Conservation (phyloP, 2,329 filamentous ascomycete genomes). For the Dactylellina sp. region DNA sequence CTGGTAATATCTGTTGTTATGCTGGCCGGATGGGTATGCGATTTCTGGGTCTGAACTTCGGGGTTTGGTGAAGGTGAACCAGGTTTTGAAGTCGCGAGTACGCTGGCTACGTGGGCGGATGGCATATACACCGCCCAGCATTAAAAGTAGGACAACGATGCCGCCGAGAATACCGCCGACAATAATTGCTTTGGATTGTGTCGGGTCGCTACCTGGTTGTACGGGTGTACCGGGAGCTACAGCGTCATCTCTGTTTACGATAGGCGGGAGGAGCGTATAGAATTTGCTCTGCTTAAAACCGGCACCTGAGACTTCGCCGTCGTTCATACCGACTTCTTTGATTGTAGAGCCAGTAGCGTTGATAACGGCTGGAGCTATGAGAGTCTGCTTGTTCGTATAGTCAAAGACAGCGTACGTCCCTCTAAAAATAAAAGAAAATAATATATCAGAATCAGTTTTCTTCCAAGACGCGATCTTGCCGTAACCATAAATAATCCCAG, state of each 20-base stretch:
- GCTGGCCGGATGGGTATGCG: slow-evolving; percentile 29
- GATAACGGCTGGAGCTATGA: slow-evolving; percentile 38
- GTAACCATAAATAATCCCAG: too few relatives aligned
- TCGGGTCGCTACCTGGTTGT: slow-evolving; percentile 30
- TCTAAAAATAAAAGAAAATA: slow-evolving; percentile 10
- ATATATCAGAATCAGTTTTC: neutral
- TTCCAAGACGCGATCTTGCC: neutral
- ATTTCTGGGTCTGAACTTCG: slow-evolving; percentile 37
- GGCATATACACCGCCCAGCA: slow-evolving; percentile 43
- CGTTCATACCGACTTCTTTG: slow-evolving; percentile 36
- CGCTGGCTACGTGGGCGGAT: slow-evolving; percentile 48
- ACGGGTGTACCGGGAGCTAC: slow-evolving; percentile 35
- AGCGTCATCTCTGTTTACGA: slow-evolving; percentile 26
- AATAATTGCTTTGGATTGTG: slow-evolving; percentile 44
- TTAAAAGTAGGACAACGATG: slow-evolving; percentile 31
- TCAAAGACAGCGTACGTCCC: slow-evolving; percentile 51
- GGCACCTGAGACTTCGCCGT: slow-evolving; percentile 17
- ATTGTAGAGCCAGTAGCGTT: slow-evolving; percentile 42
- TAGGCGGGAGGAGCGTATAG: slow-evolving; percentile 13
- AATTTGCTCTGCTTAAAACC: slow-evolving; percentile 16
- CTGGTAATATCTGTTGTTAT: slow-evolving; percentile 36
- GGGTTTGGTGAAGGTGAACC: slow-evolving; percentile 36
- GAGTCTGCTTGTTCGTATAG: slow-evolving; percentile 45
- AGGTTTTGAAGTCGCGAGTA: slow-evolving; percentile 40
- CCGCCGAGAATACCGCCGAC: slow-evolving; percentile 43